These are phyloP conservation scores for Boletus rubescentipes DNA, from an alignment of 768 basidiomycete genomes.

Conservation along the genomic window DNA sequence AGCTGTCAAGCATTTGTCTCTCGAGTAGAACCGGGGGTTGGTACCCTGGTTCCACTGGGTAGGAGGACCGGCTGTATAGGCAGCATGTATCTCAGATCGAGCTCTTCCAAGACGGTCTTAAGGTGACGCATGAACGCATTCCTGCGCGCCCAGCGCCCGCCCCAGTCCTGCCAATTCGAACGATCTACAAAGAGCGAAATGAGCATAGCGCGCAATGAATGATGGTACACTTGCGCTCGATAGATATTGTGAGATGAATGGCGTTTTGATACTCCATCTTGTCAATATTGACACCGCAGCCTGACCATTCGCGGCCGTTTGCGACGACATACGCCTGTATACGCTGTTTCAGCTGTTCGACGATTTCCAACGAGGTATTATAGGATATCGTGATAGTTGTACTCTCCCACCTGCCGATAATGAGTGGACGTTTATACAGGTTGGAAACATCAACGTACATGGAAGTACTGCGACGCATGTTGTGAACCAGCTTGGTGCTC, in stretches of 20 bases:
- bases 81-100: slow-evolving; percentile 68
- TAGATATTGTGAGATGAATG: slow-evolving; percentile 60
- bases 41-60: slow-evolving; percentile 26
- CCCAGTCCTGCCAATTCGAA: slow-evolving; percentile 88
- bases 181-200: slow-evolving; percentile 46
- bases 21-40: not conserved
- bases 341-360: slow-evolving; percentile 63
- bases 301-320: slow-evolving; percentile 75
- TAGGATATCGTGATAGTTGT: slow-evolving; percentile 66
- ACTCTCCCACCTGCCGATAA: slow-evolving; percentile 55
- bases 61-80: slow-evolving; percentile 72
- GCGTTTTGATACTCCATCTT: slow-evolving; percentile 79
- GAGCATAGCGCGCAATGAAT: not conserved
- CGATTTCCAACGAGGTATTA: slow-evolving; percentile 64
- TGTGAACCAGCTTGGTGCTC: slow-evolving; percentile 72
- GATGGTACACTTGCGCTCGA: slow-evolving; percentile 58
- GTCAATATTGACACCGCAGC: slow-evolving; percentile 64
- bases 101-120: slow-evolving; percentile 68
- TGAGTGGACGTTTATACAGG: not conserved
- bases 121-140: slow-evolving; percentile 75
- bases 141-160: slow-evolving; percentile 72
- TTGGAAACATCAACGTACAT: slow-evolving; percentile 49
- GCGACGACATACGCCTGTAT: slow-evolving; percentile 57
- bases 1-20: not conserved
- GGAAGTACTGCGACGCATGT: slow-evolving; percentile 69